Conservation (phyloP, 2,329 filamentous ascomycete species). For the Aspergillus aculeatus region DNA sequence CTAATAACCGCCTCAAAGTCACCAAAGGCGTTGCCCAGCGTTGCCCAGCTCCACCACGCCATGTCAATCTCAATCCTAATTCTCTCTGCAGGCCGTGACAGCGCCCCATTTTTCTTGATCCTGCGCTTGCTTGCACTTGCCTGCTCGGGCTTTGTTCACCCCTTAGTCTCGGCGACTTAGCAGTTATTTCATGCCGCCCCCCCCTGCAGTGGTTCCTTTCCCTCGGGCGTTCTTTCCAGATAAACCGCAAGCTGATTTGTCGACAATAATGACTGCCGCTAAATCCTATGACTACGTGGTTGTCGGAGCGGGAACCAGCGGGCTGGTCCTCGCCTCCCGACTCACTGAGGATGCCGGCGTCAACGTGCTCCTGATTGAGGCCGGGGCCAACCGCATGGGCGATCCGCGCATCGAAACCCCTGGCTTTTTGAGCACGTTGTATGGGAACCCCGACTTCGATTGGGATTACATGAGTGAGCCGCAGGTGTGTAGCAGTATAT, state of each 20-base stretch:
- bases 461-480: slow-evolving; percentile 28
- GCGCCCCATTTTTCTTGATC: not conserved
- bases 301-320: slow-evolving; percentile 33
- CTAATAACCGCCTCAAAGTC: not conserved
- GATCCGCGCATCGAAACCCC: slow-evolving; percentile 27
- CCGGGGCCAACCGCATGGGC: slow-evolving; percentile 23
- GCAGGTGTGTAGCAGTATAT: slow-evolving; percentile 17
- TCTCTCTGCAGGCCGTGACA: not conserved
- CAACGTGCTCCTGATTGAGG: slow-evolving; percentile 31
- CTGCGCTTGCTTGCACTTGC: not conserved
- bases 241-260: not conserved
- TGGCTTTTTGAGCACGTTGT: slow-evolving; percentile 19
- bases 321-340: slow-evolving; percentile 33
- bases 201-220: not conserved
- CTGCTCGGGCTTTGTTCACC: not conserved
- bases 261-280: not conserved
- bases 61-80: slow-evolving; percentile 5
- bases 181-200: not conserved
- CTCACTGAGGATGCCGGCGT: slow-evolving; percentile 27
- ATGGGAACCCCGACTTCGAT: slow-evolving; percentile 25
- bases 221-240: not conserved
- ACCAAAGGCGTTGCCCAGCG: not conserved
- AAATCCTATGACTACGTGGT: slow-evolving; percentile 30
- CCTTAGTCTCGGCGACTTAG: not conserved
- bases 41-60: not conserved